These are phyloP conservation scores for Neurospora sp. DNA, from an alignment of 495 filamentous ascomycete genomes.

Conservation along the genomic window DNA sequence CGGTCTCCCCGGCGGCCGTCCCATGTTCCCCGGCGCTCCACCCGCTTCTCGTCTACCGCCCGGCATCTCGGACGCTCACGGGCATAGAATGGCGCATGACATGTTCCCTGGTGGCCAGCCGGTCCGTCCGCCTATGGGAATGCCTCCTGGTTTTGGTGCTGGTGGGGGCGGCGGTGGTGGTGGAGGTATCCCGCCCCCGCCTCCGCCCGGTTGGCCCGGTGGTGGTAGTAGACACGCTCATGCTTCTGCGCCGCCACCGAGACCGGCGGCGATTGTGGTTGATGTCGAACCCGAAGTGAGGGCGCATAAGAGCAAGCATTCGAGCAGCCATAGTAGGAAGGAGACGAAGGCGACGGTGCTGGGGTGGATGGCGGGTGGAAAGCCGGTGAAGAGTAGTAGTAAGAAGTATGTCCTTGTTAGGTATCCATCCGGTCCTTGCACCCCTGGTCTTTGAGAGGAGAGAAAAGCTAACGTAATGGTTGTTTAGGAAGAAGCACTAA, in stretches of 20 bases:
- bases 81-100: background rate
- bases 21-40: background rate
- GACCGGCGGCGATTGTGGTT: slow-evolving; percentile 1
- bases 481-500: background rate
- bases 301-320: background rate
- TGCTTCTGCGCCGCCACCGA: background rate
- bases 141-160: background rate
- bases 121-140: background rate
- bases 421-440: background rate
- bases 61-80: background rate
- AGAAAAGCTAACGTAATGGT: too few relatives aligned
- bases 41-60: background rate
- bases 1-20: background rate
- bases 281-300: background rate
- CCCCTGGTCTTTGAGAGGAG: too few relatives aligned
- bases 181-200: background rate
- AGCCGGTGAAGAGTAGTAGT: slow-evolving; percentile 19
- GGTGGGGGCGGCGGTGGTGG: background rate
- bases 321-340: background rate
- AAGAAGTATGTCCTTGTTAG: slow-evolving; percentile 23
- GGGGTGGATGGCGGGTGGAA: slow-evolving; percentile 28
- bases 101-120: background rate
- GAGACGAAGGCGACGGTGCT: slow-evolving; percentile 20
- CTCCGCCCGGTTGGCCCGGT: background rate
- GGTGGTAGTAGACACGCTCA: background rate